These are phyloP conservation scores for Myriosclerotinia scirpicola DNA, from an alignment of 2,329 filamentous ascomycete species.

Conservation along the genomic window DNA sequence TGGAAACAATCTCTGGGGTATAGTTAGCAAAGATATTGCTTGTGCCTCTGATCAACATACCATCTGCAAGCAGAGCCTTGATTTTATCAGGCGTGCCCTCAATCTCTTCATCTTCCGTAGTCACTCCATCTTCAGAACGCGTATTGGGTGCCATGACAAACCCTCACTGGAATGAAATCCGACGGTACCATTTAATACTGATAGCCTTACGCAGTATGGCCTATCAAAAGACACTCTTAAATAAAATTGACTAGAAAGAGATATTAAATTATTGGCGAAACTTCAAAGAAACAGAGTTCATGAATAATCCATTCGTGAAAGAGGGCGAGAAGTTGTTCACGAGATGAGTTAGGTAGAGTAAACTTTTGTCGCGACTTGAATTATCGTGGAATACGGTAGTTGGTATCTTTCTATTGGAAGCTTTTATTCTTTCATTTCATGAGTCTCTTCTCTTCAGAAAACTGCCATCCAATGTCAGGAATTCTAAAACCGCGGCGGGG, in stretches of 20 bases:
- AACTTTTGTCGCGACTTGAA: background rate
- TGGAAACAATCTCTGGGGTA: slow-evolving; percentile 31
- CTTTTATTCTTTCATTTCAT: background rate
- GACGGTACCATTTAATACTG: background rate
- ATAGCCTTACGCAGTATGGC: background rate
- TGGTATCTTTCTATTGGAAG: background rate
- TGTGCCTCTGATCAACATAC: background rate
- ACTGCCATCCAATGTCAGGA: background rate
- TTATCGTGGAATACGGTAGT: background rate
- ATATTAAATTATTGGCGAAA: background rate
- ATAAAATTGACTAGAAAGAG: background rate
- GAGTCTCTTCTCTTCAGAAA: background rate
- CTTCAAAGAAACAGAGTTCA: background rate
- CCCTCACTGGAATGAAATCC: background rate
- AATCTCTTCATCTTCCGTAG: background rate
- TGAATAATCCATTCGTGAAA: background rate
- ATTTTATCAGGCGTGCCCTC: slow-evolving; percentile 12
- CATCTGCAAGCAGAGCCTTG: slow-evolving; percentile 6
- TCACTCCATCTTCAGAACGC: slow-evolving; percentile 5
- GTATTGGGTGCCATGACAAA: background rate
- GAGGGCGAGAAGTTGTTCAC: background rate
- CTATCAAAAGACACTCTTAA: background rate
- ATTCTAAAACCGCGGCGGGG: background rate
- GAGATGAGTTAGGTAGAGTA: background rate
- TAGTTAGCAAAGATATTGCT: slow-evolving; percentile 22